phyloP scores from a whole-genome alignment of 2,329 filamentous ascomycete species.

The Cordyceps tenuipes region DNA sequence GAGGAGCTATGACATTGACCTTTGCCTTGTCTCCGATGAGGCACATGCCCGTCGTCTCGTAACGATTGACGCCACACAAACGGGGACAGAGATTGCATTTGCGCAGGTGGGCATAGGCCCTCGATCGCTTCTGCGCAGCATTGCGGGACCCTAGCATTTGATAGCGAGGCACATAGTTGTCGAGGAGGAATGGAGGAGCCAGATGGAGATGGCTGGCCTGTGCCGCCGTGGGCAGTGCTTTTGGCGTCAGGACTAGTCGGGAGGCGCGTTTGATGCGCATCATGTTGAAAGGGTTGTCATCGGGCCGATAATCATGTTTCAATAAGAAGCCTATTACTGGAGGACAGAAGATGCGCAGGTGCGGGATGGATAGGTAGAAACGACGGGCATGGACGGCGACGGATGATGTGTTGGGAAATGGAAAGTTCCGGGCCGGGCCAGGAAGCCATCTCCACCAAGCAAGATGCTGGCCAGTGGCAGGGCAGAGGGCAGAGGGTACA shows the following conservation, averaged over 20 bases:
- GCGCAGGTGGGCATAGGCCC: constrained; percentile 64
- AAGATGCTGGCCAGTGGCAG: too few species aligned
- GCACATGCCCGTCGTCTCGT: constrained; percentile 68
- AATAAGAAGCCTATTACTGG: too few species aligned
- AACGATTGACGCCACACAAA: constrained; percentile 72
- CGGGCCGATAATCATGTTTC: background rate
- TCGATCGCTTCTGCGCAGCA: constrained; percentile 62
- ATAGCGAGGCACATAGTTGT: constrained; percentile 67
- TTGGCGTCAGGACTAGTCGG: background rate
- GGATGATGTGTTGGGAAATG: too few species aligned
- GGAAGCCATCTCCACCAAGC: too few species aligned
- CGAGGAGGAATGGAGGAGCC: constrained; percentile 60
- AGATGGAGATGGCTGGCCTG: constrained; percentile 35
- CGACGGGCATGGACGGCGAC: too few species aligned
- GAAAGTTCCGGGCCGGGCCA: too few species aligned
- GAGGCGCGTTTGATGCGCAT: background rate
- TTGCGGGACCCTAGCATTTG: constrained; percentile 59
- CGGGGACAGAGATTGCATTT: constrained; percentile 78
- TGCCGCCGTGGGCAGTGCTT: background rate
- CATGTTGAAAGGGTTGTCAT: background rate
- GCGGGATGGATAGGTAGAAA: too few species aligned
- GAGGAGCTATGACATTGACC: constrained; percentile 77
- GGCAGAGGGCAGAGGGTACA: too few species aligned
- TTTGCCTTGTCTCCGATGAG: constrained; percentile 69
- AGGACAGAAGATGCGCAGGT: too few species aligned